phyloP scores from a whole-genome alignment of 2,329 filamentous ascomycete genomes.

The Cytospora schulzeri region DNA sequence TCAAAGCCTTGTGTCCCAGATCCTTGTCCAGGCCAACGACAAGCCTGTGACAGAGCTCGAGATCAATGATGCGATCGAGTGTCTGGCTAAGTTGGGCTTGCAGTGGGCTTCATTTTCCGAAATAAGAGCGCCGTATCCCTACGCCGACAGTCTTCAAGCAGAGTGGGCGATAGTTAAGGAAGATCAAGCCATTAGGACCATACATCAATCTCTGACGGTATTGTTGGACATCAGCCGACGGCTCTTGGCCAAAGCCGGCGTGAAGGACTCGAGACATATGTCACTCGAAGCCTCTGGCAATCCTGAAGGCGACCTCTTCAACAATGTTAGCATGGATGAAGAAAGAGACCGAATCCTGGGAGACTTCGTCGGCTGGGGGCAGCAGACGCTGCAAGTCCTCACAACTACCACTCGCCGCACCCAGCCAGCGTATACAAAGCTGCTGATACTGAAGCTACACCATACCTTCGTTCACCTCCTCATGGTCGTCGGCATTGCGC shows the following conservation, averaged over 20 bases:
- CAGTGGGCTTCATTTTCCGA: conserved; percentile 41
- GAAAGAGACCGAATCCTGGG: neutral
- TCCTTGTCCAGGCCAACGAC: neutral
- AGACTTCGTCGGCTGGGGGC: conserved; percentile 13
- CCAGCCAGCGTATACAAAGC: neutral
- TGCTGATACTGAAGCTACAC: conserved; percentile 33
- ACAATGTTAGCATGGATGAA: no score
- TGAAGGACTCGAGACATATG: neutral
- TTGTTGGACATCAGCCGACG: conserved; percentile 28
- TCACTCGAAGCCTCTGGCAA: neutral
- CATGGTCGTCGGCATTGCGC: conserved; percentile 29
- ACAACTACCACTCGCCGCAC: neutral
- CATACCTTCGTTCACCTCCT: conserved; percentile 33
- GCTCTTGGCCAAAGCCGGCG: conserved; percentile 17
- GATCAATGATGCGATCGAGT: conserved; percentile 29
- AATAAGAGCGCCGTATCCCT: conserved; percentile 36
- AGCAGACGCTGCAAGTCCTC: conserved; percentile 2
- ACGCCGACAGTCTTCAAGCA: conserved; percentile 16
- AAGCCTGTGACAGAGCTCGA: conserved; percentile 17
- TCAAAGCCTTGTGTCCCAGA: conserved; percentile 32
- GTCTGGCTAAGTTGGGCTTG: conserved; percentile 37
- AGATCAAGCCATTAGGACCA: conserved; percentile 7
- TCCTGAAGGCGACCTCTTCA: neutral
- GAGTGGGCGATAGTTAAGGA: neutral
- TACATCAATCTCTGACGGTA: conserved; percentile 25